Evolutionary conservation across 129 eudicot genomes (phyloP), one percentile per base, ranked within the genome.

Genomic region (Saposhnikovia divaricata): DNA sequence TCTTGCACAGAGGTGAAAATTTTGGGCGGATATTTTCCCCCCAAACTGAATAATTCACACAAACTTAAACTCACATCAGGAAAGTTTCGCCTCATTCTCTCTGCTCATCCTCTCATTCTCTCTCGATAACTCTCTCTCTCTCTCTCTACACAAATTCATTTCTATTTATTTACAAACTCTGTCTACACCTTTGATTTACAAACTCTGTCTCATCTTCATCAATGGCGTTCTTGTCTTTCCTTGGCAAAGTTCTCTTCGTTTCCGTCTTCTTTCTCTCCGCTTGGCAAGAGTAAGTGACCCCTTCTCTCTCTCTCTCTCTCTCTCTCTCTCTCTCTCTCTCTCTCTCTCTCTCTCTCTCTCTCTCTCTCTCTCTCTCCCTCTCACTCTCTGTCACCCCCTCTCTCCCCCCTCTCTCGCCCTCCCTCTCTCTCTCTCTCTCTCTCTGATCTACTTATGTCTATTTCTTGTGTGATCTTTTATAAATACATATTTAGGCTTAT

Each of bases 221-320:
- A 74, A 88, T 88, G 91, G 86, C 86, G 48, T 84, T 87, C 69
- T 16, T 84, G 18, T 85, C 91, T 45, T 88, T 88, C 76, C 76
- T 88, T n/a, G 91, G 91, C 14, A 85, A 89, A 77, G 80, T 85
- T 44, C 85, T 88, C 40, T 88, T 88, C 69, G 91, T 83, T 55
- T 88, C 91, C 2, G 83, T 88, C 72, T 87, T 87, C 85, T 44
- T 85, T 34, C 85, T 85, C 77, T 85, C 91, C 59, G 91, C 88
- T 19, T 85, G 78, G 77, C 89, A 85, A 85, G 91, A 88, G 91
- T 88, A 83, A 80, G 82, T 34, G 10, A 10, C 69, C 69, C 69
- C 69, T 1, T 70, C 37, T 77, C 11, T 34, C 28, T 19, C 44
- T 13, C 25, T 23, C 51, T 12, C 39, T 44, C 27, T 6, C 63